Conservation (phyloP, 495 filamentous ascomycete species). For the Immersiella caudata region DNA sequence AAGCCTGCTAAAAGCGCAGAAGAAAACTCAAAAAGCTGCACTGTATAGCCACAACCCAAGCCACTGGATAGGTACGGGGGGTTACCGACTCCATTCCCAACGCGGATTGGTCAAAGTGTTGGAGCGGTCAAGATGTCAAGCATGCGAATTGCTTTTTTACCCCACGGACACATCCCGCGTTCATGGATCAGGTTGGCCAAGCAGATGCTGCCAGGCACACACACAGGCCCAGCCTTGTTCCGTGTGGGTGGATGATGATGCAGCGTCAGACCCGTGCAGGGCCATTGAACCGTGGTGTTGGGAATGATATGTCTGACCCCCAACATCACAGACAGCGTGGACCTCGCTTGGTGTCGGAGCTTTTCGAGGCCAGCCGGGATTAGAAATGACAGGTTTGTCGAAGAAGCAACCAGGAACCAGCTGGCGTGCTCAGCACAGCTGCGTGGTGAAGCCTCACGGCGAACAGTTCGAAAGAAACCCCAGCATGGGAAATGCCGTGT, state of each 20-base stretch:
- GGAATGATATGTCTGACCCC: background rate
- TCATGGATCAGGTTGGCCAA: slow-evolving; percentile 10
- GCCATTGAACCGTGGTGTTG: background rate
- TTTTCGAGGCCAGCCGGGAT: background rate
- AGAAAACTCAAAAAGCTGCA: background rate
- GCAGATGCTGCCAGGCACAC: slow-evolving; percentile 4
- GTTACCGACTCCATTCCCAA: background rate
- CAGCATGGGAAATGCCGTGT: background rate
- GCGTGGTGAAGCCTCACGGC: background rate
- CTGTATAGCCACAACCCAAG: background rate
- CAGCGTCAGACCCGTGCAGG: background rate
- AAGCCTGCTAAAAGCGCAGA: background rate
- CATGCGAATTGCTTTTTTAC: slow-evolving; percentile 3
- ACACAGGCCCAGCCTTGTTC: slow-evolving; percentile 1
- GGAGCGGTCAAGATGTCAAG: slow-evolving; percentile 19
- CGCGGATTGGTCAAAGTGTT: background rate
- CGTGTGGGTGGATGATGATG: background rate
- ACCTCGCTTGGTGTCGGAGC: background rate
- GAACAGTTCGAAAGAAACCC: background rate
- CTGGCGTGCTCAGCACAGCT: background rate
- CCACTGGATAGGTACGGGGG: background rate
- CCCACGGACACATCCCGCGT: slow-evolving; percentile 23
- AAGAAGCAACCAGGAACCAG: slow-evolving; percentile 15
- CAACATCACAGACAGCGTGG: background rate
- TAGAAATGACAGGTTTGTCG: background rate